Percentiles rank a stretch among this genome's conserved stretches.
Evolutionary conservation across 2,329 filamentous ascomycete species (phyloP).

Genomic region (Bipolaris cookei): DNA sequence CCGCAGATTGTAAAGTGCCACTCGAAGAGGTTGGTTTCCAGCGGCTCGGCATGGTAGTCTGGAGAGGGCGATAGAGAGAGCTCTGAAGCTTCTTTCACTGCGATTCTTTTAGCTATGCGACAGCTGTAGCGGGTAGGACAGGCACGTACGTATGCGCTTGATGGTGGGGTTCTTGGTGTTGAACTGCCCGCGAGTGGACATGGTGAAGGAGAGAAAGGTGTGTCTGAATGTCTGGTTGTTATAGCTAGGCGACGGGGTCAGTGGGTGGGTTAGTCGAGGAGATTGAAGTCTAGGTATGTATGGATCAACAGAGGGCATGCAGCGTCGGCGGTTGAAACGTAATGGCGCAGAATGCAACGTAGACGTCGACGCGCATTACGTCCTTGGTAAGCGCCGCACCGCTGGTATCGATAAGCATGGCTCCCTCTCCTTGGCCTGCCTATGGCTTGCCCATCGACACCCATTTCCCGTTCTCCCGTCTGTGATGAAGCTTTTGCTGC

Average conservation of each 20-base stretch:
- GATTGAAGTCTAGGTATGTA: too few species aligned
- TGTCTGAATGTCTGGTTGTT: background rate
- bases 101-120: slow-evolving; percentile 29
- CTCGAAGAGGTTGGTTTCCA: slow-evolving; percentile 91
- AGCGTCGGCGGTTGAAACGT: slow-evolving; percentile 2
- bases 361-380: slow-evolving; percentile 12
- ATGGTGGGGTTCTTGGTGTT: slow-evolving; percentile 84
- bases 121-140: background rate
- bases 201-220: slow-evolving; percentile 20
- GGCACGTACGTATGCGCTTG: slow-evolving; percentile 74
- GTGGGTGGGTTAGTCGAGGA: background rate
- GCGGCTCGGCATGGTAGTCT: slow-evolving; percentile 83
- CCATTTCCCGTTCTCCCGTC: background rate
- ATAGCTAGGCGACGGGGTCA: background rate
- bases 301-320: too few species aligned
- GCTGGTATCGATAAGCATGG: slow-evolving; percentile 11
- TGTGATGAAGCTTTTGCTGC: background rate
- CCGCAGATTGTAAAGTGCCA: slow-evolving; percentile 99
- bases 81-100: slow-evolving; percentile 89
- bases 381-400: slow-evolving; percentile 9
- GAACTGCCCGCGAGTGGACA: slow-evolving; percentile 56
- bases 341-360: slow-evolving; percentile 14
- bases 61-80: slow-evolving; percentile 79
- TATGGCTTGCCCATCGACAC: background rate
- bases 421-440: background rate